Percentiles rank a stretch among this genome's conserved stretches.
phyloP scores from a whole-genome alignment of 805 yeast genomes.

The Maudiozyma serrabonitensis region DNA sequence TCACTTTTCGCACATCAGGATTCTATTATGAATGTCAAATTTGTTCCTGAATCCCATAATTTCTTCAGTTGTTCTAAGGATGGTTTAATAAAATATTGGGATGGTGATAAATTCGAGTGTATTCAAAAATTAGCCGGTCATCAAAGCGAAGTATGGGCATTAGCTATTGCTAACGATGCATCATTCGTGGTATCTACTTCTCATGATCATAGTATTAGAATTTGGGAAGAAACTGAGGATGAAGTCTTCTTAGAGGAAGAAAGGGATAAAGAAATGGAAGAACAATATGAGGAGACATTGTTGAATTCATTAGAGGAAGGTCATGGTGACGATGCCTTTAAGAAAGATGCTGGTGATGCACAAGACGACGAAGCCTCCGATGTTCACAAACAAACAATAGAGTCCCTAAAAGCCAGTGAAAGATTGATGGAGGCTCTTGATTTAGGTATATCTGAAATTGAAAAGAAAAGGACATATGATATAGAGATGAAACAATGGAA shows the following conservation, averaged over 20 bases:
- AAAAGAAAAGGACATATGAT: slow-evolving; percentile 42
- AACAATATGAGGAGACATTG: slow-evolving; percentile 73
- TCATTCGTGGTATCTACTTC: slow-evolving; percentile 68
- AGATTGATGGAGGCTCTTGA: slow-evolving; percentile 86
- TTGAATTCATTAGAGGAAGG: slow-evolving; percentile 61
- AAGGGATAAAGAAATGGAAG: slow-evolving; percentile 91
- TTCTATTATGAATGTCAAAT: slow-evolving; percentile 79
- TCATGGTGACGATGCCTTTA: slow-evolving; percentile 33
- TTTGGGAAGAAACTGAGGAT: slow-evolving; percentile 93
- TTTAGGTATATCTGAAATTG: slow-evolving; percentile 63
- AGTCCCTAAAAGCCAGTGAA: slow-evolving; percentile 91
- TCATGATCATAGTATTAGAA: slow-evolving; percentile 85
- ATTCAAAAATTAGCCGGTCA: slow-evolving; percentile 81
- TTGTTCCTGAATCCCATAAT: slow-evolving; percentile 77
- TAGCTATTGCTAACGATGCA: slow-evolving; percentile 70
- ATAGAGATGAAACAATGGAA: slow-evolving; percentile 34
- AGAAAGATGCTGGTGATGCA: slow-evolving; percentile 31
- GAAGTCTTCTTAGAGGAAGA: slow-evolving; percentile 97
- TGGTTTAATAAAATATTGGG: slow-evolving; percentile 90
- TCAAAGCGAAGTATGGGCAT: slow-evolving; percentile 88
- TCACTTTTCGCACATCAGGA: slow-evolving; percentile 96
- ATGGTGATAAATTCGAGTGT: slow-evolving; percentile 92
- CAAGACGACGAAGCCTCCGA: slow-evolving; percentile 44
- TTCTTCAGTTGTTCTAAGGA: slow-evolving; percentile 89
- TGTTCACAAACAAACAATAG: slow-evolving; percentile 77